Base-by-base conservation (phyloP, 2,329 filamentous ascomycete species). In the Sclerotinia subarctica region DNA sequence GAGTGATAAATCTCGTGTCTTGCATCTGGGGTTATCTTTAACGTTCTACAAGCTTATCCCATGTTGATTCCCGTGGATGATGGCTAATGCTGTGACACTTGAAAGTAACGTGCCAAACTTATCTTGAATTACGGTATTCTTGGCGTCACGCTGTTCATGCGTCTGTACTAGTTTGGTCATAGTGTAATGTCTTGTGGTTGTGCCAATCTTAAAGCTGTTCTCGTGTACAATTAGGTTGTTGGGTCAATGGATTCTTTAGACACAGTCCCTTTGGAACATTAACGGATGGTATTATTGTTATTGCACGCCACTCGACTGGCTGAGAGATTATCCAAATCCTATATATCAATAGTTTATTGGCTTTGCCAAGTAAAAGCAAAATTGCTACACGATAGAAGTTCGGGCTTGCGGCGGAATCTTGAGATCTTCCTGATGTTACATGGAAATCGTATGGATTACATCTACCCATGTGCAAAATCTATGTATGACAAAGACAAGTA, bases 131-230 rank as follows among this genome's bases (percentile, higher is more conserved):
- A 21, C 29, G 52, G 35, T 49, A 46, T 15, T 24, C 46, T 62
- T 35, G 58, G 58, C 58, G 46, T 32, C 58, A 62, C 59, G 59
- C 46, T 51, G 29, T 51, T 26, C n/a, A 62, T 51, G 59, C 59
- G 19, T 26, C 17, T 62, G 21, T 26, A 35, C 59, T 17, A 35
- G 6, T 49, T 8, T 1, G 21, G 7, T n/a, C 44, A 24, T 24
- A 4, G 7, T 38, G 59, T 21, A 17, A 51, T 51, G 38, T 38
- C 5, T 51, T 38, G 24, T 51, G 21, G 26, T 8, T 21, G 24
- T 51, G 46, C 59, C n/a, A 49, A 62, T 62, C 21, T 62, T 62
- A 62, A 51, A 38, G 29, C 13, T 26, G 44, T 49, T 32, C 26
- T 49, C 15, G 44, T 49, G 29, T 5, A 46, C 21, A 19, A 19